Conservation (phyloP, 805 yeast genomes). For the Candida yuanshanica region DNA sequence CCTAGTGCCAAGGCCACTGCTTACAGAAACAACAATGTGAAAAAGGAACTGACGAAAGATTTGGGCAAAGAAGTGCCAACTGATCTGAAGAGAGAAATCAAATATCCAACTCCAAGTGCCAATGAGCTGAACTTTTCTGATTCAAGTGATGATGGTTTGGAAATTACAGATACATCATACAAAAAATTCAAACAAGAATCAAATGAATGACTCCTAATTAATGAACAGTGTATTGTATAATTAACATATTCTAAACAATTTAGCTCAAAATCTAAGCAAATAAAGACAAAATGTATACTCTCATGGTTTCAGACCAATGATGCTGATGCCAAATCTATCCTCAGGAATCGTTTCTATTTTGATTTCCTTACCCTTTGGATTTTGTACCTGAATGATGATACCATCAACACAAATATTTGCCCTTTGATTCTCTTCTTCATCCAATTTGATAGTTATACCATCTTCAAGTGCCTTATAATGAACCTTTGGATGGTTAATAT, state of each 20-base stretch:
- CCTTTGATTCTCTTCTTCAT: constrained; percentile 12
- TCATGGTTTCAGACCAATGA: background rate
- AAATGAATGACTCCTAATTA: background rate
- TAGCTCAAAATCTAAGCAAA: background rate
- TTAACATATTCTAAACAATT: background rate
- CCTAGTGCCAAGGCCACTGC: background rate
- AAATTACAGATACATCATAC: constrained; percentile 6
- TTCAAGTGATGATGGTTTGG: constrained; percentile 6
- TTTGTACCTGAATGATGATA: constrained; percentile 6
- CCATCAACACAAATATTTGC: constrained; percentile 22
- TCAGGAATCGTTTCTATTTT: constrained; percentile 4
- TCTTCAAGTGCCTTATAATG: constrained; percentile 7
- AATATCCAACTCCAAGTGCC: background rate
- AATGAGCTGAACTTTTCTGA: constrained; percentile 1
- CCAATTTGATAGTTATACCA: constrained; percentile 6
- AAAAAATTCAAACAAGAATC: constrained; percentile 4
- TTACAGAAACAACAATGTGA: background rate
- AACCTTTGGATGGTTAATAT: constrained; percentile 6
- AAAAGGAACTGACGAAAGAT: background rate
- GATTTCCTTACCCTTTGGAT: constrained; percentile 19
- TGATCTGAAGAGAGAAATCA: background rate
- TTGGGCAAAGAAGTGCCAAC: background rate
- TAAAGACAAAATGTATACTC: background rate
- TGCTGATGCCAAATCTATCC: background rate
- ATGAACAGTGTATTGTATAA: background rate